A percentile compares a stretch with the other conserved stretches of the same genome.
phyloP scores from a whole-genome alignment of 2,329 filamentous ascomycete genomes.

The Colletotrichum acutatum region DNA sequence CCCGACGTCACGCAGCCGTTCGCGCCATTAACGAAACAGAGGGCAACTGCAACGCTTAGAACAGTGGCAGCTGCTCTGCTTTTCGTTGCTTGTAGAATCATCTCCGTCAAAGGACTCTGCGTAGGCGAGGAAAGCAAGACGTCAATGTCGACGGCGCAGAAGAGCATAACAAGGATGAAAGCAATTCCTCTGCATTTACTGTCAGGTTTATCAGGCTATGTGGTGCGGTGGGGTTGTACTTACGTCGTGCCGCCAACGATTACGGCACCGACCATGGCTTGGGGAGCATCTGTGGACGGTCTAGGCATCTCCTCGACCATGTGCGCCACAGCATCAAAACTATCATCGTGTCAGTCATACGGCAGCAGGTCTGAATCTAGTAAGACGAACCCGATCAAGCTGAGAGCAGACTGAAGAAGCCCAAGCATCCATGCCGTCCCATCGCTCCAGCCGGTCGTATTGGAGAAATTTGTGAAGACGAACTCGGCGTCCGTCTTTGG shows the following conservation, averaged over 20 bases:
- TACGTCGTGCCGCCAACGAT: conserved; percentile 54
- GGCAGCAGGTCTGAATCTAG: too few species aligned
- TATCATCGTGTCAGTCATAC: neutral
- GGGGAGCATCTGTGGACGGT: conserved; percentile 45
- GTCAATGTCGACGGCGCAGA: conserved; percentile 52
- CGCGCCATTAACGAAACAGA: conserved; percentile 44
- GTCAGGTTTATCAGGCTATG: neutral
- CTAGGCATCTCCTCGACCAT: conserved; percentile 47
- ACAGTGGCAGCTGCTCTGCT: conserved; percentile 41
- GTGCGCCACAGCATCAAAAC: conserved; percentile 50
- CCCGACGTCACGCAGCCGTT: conserved; percentile 48
- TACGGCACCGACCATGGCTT: conserved; percentile 47
- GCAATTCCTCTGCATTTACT: conserved; percentile 45
- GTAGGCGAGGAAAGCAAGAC: conserved; percentile 51
- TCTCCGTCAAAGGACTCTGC: conserved; percentile 55
- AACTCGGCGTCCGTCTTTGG: conserved; percentile 56
- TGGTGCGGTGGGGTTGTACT: neutral
- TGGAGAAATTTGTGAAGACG: conserved; percentile 57
- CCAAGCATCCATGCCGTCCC: conserved; percentile 60
- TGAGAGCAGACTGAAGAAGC: conserved; percentile 51
- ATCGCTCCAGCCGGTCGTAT: conserved; percentile 57
- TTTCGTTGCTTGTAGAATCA: conserved; percentile 45
- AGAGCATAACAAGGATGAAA: conserved; percentile 56
- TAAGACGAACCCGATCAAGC: conserved; percentile 49
- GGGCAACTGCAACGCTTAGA: conserved; percentile 42